Percentiles rank a stretch among this genome's conserved stretches.
These are phyloP conservation scores for Oropetium thomaeum DNA, from an alignment of 176 grass and related monocot genomes.

Conservation along the genomic window DNA sequence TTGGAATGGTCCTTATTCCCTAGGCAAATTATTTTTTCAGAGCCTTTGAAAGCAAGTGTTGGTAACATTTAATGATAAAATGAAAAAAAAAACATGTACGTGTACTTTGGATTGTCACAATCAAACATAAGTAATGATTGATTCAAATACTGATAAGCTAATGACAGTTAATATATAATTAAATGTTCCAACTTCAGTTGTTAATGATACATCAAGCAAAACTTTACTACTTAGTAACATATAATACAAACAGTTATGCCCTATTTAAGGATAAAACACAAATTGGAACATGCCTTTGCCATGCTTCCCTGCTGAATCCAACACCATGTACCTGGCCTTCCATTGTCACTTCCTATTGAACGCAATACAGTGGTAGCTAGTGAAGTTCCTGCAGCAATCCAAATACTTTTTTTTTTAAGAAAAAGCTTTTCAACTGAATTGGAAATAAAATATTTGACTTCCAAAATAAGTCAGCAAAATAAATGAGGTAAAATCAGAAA, in stretches of 20 bases:
- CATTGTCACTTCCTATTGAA: conserved; percentile 80
- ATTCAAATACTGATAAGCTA: neutral
- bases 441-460: neutral
- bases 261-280: neutral
- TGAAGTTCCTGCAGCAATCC: conserved; percentile 63
- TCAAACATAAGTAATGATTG: neutral
- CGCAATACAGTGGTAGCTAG: conserved; percentile 72
- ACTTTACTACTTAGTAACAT: neutral
- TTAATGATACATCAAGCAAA: neutral
- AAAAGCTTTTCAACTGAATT: conserved; percentile 9
- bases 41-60: neutral
- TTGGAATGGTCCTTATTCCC: neutral
- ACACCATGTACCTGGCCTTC: conserved; percentile 74
- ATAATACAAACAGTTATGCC: neutral
- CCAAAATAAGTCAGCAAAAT: neutral
- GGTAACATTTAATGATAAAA: conserved; percentile 11
- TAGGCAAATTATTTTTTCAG: neutral
- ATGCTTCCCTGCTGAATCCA: conserved; percentile 84
- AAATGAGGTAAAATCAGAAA: neutral
- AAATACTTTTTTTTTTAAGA: neutral
- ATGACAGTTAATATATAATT: neutral
- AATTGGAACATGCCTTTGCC: conserved; percentile 56
- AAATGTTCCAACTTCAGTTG: neutral
- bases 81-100: neutral
- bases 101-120: neutral